Evolutionary conservation across 1,284 basidiomycete genomes (phyloP).

Genomic region (Sporisorium sorghi): DNA sequence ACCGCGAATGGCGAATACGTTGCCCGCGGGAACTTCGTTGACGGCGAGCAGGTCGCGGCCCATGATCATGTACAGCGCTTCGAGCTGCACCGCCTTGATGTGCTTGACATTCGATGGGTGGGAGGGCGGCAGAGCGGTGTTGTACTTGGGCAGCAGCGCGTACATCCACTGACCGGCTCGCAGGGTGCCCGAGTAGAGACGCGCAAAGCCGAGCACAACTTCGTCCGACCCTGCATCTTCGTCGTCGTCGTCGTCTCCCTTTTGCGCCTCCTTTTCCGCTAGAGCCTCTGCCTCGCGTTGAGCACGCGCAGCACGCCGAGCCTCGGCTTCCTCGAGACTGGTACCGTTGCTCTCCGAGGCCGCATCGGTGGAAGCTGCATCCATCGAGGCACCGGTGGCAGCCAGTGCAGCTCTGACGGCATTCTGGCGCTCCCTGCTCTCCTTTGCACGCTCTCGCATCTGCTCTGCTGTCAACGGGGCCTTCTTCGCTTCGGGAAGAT

Average conservation of each 20-base stretch:
- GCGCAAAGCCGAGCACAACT: conserved; percentile 80
- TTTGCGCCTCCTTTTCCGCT: conserved; percentile 27
- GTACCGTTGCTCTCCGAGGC: conserved; percentile 47
- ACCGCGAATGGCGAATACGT: conserved; percentile 92
- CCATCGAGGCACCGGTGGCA: conserved; percentile 61
- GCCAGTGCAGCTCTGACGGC: conserved; percentile 62
- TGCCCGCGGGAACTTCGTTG: conserved; percentile 87
- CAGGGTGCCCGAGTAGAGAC: conserved; percentile 90
- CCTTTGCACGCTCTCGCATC: conserved; percentile 78
- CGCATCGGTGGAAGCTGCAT: conserved; percentile 32
- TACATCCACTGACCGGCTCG: conserved; percentile 76
- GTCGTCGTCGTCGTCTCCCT: conserved; percentile 26
- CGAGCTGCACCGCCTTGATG: conserved; percentile 76
- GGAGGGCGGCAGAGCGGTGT: conserved; percentile 75
- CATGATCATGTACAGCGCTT: conserved; percentile 96
- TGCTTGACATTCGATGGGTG: conserved; percentile 77
- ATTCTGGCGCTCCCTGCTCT: conserved; percentile 54
- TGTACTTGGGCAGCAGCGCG: conserved; percentile 90
- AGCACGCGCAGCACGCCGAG: conserved; percentile 34
- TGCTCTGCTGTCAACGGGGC: conserved; percentile 81
- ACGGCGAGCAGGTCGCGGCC: conserved; percentile 90
- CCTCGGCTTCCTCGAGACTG: conserved; percentile 47
- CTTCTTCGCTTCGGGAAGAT: conserved; percentile 80
- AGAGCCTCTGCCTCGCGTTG: conserved; percentile 36
- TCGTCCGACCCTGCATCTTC: conserved; percentile 52